Conservation (phyloP, 2,329 filamentous ascomycete genomes). For the Fusarium nodosum region DNA sequence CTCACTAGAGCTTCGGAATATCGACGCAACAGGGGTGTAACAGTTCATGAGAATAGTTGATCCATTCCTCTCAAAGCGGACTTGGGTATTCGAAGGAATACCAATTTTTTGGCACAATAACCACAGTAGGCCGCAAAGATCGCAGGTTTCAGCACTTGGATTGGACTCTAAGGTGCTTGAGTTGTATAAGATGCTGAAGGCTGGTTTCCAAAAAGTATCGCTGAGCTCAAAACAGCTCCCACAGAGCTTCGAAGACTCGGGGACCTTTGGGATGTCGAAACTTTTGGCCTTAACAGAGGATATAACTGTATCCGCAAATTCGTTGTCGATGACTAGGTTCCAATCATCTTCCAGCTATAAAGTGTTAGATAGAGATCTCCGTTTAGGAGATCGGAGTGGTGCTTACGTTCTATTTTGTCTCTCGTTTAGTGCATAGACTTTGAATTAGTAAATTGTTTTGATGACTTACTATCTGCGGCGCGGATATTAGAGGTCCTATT, state of each 20-base stretch:
- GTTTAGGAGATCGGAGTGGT: accelerated
- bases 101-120: neutral
- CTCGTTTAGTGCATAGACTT: neutral
- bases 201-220: neutral
- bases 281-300: neutral
- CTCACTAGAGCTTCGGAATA: neutral
- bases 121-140: neutral
- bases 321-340: neutral
- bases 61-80: neutral
- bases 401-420: neutral
- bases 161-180: neutral
- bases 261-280: neutral
- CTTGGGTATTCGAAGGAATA: accelerated
- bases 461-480: neutral
- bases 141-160: neutral
- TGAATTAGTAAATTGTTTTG: accelerated
- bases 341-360: neutral
- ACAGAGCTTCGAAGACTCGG: neutral
- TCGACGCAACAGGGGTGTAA: neutral
- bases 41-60: neutral
- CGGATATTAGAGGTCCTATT: neutral
- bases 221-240: neutral
- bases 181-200: neutral
- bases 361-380: too few relatives aligned
- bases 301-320: neutral